phyloP scores from a whole-genome alignment of 2,329 filamentous ascomycete species.

The Fusarium keratoplasticum region DNA sequence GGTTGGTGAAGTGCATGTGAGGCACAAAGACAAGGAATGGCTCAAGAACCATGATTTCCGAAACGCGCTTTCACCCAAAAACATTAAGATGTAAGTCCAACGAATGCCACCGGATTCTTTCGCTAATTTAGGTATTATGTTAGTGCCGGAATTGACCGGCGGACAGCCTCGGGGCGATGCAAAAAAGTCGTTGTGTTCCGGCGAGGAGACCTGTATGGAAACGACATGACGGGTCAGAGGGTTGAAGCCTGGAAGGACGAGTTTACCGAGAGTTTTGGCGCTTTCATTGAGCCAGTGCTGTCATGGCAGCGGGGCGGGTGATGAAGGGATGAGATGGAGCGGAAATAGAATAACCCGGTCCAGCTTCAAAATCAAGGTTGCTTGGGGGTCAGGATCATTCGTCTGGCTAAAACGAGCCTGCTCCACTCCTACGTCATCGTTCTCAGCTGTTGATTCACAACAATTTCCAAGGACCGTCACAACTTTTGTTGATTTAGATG shows the following conservation, averaged over 20 bases:
- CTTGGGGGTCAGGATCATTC: slow-evolving; percentile 8
- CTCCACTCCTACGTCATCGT: slow-evolving; percentile 29
- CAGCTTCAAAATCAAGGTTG: not conserved
- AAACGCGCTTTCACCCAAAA: not conserved
- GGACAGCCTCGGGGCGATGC: not conserved
- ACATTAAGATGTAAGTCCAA: not conserved
- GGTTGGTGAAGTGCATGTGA: not conserved
- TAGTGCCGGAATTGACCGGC: not conserved
- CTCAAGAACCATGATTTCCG: not conserved
- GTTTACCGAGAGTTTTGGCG: not conserved
- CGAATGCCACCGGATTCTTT: not conserved
- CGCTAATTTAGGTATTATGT: not conserved
- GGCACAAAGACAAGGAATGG: not conserved
- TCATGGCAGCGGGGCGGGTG: not conserved
- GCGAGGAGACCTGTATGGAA: not conserved
- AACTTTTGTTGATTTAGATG: slow-evolving; percentile 10
- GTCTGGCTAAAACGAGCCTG: slow-evolving; percentile 30
- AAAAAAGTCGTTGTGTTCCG: not conserved
- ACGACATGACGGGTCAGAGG: not conserved
- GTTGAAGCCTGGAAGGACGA: not conserved
- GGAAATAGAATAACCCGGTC: not conserved
- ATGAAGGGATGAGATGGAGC: not conserved
- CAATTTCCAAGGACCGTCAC: slow-evolving; percentile 17
- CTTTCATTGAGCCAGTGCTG: not conserved
- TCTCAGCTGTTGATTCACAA: slow-evolving; percentile 27